A percentile compares a stretch with the other conserved stretches of the same genome.
phyloP scores from a whole-genome alignment of 2,329 filamentous ascomycete genomes.

The Blumeria hordei region DNA sequence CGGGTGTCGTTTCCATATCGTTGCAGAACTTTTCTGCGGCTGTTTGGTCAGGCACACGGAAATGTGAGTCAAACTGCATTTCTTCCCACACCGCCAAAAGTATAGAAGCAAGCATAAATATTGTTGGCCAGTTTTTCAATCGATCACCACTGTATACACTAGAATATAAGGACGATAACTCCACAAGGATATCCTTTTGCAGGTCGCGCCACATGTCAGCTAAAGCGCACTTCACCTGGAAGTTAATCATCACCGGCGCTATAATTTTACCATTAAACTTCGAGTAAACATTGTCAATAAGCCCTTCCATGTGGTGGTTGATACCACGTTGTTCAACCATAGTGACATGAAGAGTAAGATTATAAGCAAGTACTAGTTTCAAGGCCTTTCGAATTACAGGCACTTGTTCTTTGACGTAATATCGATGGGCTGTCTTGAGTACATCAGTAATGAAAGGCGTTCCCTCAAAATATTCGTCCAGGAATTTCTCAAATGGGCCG shows the following conservation, averaged over 20 bases:
- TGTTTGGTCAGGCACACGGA: slow-evolving; percentile 63
- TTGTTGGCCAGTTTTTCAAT: slow-evolving; percentile 96
- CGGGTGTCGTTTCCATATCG: slow-evolving; percentile 90
- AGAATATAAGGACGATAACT: slow-evolving; percentile 81
- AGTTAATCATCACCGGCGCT: slow-evolving; percentile 97
- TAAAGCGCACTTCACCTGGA: slow-evolving; percentile 93
- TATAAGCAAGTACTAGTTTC: slow-evolving; percentile 88
- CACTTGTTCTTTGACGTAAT: slow-evolving; percentile 68
- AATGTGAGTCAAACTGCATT: slow-evolving; percentile 97
- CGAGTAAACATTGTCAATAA: slow-evolving; percentile 66
- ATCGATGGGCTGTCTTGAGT: slow-evolving; percentile 84
- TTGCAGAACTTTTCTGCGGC: slow-evolving; percentile 85
- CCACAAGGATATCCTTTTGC: slow-evolving; percentile 86
- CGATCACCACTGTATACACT: slow-evolving; percentile 94
- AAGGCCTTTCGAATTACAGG: slow-evolving; percentile 85
- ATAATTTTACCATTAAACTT: slow-evolving; percentile 78
- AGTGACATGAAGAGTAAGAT: slow-evolving; percentile 81
- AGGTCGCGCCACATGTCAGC: slow-evolving; percentile 96
- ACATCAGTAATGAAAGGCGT: slow-evolving; percentile 91
- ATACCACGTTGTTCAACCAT: slow-evolving; percentile 76
- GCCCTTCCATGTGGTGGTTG: slow-evolving; percentile 53
- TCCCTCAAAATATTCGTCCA: slow-evolving; percentile 89
- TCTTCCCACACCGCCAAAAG: slow-evolving; percentile 90
- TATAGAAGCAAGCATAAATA: slow-evolving; percentile 90
- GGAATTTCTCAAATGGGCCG: slow-evolving; percentile 72